Evolutionary conservation across 208 protist genomes (phyloP).

Genomic region (Acanthamoeba sp.): DNA sequence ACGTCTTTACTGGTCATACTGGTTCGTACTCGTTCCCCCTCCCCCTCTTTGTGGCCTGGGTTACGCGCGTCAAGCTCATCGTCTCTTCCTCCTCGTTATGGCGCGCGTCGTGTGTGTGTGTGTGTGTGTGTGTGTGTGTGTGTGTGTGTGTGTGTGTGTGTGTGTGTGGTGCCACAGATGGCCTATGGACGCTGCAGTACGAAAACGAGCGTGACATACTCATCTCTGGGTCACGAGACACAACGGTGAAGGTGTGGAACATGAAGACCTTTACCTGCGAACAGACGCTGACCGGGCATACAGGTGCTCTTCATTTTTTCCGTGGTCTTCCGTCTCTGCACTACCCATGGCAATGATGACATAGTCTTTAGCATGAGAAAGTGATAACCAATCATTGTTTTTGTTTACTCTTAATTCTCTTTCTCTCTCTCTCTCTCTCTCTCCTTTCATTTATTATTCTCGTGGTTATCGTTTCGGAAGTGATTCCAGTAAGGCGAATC

Average conservation of each 20-base stretch:
- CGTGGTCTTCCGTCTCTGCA: too few species aligned
- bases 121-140: too few species aligned
- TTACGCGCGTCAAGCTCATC: neutral
- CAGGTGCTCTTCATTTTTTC: neutral
- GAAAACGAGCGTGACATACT: slow-evolving; percentile 60
- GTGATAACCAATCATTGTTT: neutral
- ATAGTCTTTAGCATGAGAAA: slow-evolving; percentile 57
- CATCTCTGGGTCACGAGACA: slow-evolving; percentile 53
- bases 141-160: too few species aligned
- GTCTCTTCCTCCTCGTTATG: neutral
- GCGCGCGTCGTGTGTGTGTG: too few species aligned
- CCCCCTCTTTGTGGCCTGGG: too few species aligned
- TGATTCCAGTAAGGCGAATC: slow-evolving; percentile 64
- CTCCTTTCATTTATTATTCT: neutral
- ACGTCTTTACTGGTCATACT: slow-evolving; percentile 49
- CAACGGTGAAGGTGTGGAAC: slow-evolving; percentile 76
- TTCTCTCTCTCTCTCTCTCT: neutral
- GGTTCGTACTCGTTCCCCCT: slow-evolving; percentile 25
- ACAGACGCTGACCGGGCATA: slow-evolving; percentile 48
- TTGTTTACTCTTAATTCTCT: neutral
- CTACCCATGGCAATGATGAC: neutral
- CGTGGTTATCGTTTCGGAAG: neutral
- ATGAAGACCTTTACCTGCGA: slow-evolving; percentile 47
- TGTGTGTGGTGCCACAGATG: too few species aligned
- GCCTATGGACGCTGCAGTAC: slow-evolving; percentile 59